Evolutionary conservation across 805 yeast genomes (phyloP).

Genomic region (Pichia heedii): DNA sequence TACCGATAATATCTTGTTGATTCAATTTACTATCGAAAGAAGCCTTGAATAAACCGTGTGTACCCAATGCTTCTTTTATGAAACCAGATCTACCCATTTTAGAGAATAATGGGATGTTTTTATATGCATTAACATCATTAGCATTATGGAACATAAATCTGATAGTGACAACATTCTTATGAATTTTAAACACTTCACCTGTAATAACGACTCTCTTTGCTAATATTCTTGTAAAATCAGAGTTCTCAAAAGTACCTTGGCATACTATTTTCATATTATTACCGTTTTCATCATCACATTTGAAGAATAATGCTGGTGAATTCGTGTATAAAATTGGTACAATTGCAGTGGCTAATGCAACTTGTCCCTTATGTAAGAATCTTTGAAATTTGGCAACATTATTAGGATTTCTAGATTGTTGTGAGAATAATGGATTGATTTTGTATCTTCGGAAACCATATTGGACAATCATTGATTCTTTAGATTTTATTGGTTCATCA

Average conservation of each 20-base stretch:
- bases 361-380: slow-evolving; percentile 68
- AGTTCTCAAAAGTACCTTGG: slow-evolving; percentile 80
- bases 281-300: slow-evolving; percentile 35
- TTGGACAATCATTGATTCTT: slow-evolving; percentile 73
- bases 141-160: slow-evolving; percentile 96
- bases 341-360: slow-evolving; percentile 74
- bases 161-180: slow-evolving; percentile 82
- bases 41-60: slow-evolving; percentile 97
- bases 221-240: slow-evolving; percentile 74
- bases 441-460: slow-evolving; percentile 87
- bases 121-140: slow-evolving; percentile 82
- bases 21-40: slow-evolving; percentile 84
- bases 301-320: slow-evolving; percentile 80
- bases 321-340: slow-evolving; percentile 81
- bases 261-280: slow-evolving; percentile 53
- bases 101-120: slow-evolving; percentile 86
- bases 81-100: slow-evolving; percentile 90
- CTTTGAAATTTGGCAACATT: slow-evolving; percentile 82
- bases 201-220: slow-evolving; percentile 87
- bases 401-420: slow-evolving; percentile 66
- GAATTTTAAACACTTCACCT: slow-evolving; percentile 93
- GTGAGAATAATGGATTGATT: slow-evolving; percentile 76
- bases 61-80: slow-evolving; percentile 92
- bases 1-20: slow-evolving; percentile 87
- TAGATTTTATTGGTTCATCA: slow-evolving; percentile 77